Conservation (phyloP, 2,329 filamentous ascomycete genomes). For the Byssoonygena ceratinophila region DNA sequence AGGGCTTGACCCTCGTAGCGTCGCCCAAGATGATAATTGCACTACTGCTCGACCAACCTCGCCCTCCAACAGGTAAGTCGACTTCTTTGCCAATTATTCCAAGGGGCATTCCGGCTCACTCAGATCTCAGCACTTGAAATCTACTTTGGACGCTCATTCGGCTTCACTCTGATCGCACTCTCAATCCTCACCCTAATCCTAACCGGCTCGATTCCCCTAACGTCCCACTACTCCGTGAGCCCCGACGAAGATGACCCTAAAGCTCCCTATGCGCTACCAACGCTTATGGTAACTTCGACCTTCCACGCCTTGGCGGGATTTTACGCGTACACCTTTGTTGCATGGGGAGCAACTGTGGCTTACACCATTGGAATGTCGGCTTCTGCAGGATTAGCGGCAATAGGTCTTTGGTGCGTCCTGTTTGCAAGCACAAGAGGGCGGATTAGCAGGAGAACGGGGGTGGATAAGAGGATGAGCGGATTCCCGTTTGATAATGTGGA, state of each 20-base stretch:
- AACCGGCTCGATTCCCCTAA: conserved; percentile 58
- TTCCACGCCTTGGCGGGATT: conserved; percentile 56
- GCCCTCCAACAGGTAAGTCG: conserved; percentile 43
- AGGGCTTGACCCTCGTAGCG: conserved; percentile 46
- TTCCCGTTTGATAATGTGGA: conserved; percentile 56
- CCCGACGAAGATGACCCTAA: conserved; percentile 38
- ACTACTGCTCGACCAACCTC: conserved; percentile 48
- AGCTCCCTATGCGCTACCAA: conserved; percentile 56
- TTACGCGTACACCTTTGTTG: conserved; percentile 59
- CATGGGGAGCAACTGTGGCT: conserved; percentile 44
- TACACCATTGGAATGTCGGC: conserved; percentile 52
- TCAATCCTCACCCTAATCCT: conserved; percentile 56
- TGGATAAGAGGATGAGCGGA: conserved; percentile 55
- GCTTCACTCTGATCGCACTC: conserved; percentile 55
- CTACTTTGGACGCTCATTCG: conserved; percentile 64
- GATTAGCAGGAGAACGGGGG: conserved; percentile 53
- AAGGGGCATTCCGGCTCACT: neutral
- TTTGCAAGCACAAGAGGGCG: conserved; percentile 48
- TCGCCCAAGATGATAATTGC: conserved; percentile 52
- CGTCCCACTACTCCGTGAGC: conserved; percentile 32
- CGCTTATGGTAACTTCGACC: conserved; percentile 53
- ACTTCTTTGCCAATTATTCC: too few relatives aligned
- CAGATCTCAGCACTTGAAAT: conserved; percentile 48
- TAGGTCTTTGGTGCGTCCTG: conserved; percentile 56
- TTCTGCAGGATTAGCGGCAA: conserved; percentile 46